Evolutionary conservation across 2,329 filamentous ascomycete species (phyloP).

Genomic region (Phyllosticta citribraziliensis): DNA sequence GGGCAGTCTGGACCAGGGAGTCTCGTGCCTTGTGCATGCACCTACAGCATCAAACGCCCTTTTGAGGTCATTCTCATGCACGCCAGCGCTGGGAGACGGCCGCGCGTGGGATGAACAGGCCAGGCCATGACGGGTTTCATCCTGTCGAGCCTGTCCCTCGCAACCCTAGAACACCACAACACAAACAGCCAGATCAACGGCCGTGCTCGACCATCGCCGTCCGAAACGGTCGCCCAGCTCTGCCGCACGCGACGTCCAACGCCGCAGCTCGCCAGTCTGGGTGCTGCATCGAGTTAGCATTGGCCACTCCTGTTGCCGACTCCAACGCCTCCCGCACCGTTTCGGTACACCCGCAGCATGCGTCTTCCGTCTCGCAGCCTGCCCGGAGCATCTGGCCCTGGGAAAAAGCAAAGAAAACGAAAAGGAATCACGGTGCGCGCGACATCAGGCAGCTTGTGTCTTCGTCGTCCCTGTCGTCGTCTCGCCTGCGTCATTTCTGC

Average conservation of each 20-base stretch:
- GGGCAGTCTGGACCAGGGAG: no score
- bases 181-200: not conserved
- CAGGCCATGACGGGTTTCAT: no score
- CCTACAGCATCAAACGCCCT: not conserved
- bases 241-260: not conserved
- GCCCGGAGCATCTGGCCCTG: not conserved
- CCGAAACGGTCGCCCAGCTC: not conserved
- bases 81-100: no score
- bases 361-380: not conserved
- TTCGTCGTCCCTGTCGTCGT: not conserved
- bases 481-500: not conserved
- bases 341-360: not conserved
- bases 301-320: not conserved
- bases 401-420: not conserved
- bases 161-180: not conserved
- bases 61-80: no score
- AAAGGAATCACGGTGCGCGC: not conserved
- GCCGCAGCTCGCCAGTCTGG: not conserved
- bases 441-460: not conserved
- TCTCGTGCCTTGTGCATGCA: not conserved
- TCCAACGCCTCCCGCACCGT: not conserved
- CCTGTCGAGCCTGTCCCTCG: not conserved
- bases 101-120: no score
- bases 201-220: not conserved
- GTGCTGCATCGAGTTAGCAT: not conserved